phyloP scores from a whole-genome alignment of 352 stramenopile species.

The Pythium periplocum region DNA sequence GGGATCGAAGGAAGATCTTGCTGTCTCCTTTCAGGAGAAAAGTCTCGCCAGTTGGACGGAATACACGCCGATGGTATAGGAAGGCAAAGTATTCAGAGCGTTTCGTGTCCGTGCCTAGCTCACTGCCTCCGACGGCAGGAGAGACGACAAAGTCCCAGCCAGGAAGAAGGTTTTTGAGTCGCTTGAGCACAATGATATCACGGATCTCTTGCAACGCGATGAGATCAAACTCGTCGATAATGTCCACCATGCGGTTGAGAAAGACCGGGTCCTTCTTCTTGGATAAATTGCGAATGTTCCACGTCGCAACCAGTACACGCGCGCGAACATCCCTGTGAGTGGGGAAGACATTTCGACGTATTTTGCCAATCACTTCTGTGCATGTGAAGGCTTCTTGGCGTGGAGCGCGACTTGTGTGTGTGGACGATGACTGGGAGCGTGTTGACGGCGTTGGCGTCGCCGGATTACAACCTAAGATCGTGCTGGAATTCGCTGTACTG shows the following conservation, averaged over 20 bases:
- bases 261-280: constrained; percentile 29
- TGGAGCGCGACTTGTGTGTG: not conserved
- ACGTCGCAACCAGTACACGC: constrained; percentile 49
- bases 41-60: constrained; percentile 5
- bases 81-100: constrained; percentile 48
- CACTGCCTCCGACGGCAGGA: constrained; percentile 23
- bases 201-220: constrained; percentile 63
- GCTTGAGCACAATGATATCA: constrained; percentile 55
- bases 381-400: constrained; percentile 13
- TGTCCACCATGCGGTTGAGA: constrained; percentile 37
- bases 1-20: constrained; percentile 25
- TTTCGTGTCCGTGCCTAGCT: constrained; percentile 10
- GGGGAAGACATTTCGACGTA: constrained; percentile 32
- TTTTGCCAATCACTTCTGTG: constrained; percentile 23
- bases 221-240: constrained; percentile 59
- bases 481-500: too few species aligned
- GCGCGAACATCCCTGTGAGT: not conserved
- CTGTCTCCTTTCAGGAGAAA: constrained; percentile 7
- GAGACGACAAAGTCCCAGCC: constrained; percentile 62
- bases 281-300: constrained; percentile 76
- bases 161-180: constrained; percentile 43
- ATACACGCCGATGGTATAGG: constrained; percentile 35
- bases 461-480: too few species aligned
- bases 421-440: too few species aligned
- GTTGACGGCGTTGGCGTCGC: too few species aligned